Conservation (phyloP, 2,329 filamentous ascomycete species). For the Claviceps sp. region DNA sequence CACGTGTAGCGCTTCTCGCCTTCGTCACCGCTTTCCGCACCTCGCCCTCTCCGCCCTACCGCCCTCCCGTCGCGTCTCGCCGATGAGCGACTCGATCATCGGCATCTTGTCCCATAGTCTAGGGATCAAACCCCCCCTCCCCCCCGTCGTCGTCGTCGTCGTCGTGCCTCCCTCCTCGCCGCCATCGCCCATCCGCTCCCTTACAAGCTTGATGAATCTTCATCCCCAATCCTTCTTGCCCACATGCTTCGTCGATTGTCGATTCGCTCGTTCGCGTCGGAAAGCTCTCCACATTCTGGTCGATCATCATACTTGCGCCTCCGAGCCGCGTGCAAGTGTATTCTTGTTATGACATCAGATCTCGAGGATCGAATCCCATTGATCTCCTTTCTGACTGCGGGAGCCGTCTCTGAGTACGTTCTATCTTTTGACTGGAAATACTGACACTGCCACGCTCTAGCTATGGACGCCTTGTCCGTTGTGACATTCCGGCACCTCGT, state of each 20-base stretch:
- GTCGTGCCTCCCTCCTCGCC: constrained; percentile 11
- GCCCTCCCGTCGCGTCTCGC: constrained; percentile 17
- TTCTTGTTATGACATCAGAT: constrained; percentile 6
- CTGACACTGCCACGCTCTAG: constrained; percentile 36
- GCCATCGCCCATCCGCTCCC: constrained; percentile 2
- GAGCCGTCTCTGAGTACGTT: constrained; percentile 2
- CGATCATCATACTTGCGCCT: constrained; percentile 10
- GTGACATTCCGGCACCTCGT: constrained; percentile 92
- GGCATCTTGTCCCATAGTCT: constrained; percentile 14
- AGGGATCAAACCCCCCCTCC: constrained; percentile 6
- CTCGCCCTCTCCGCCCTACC: constrained; percentile 31
- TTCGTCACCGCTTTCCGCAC: constrained; percentile 22
- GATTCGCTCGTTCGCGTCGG: constrained; percentile 16
- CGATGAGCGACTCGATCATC: constrained; percentile 14
- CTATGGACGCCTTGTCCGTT: constrained; percentile 94
- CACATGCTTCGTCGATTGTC: constrained; percentile 13
- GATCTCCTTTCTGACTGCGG: background rate
- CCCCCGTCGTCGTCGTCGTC: constrained; percentile 10
- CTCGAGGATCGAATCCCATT: constrained; percentile 1
- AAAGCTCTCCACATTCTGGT: constrained; percentile 14
- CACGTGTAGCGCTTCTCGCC: constrained; percentile 29
- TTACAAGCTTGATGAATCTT: background rate
- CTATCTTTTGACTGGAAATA: constrained; percentile 1
- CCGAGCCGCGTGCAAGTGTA: constrained; percentile 7
- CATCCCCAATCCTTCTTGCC: constrained; percentile 8